These are phyloP conservation scores for Lomentospora prolificans DNA, from an alignment of 2,329 filamentous ascomycete genomes.

Conservation along the genomic window DNA sequence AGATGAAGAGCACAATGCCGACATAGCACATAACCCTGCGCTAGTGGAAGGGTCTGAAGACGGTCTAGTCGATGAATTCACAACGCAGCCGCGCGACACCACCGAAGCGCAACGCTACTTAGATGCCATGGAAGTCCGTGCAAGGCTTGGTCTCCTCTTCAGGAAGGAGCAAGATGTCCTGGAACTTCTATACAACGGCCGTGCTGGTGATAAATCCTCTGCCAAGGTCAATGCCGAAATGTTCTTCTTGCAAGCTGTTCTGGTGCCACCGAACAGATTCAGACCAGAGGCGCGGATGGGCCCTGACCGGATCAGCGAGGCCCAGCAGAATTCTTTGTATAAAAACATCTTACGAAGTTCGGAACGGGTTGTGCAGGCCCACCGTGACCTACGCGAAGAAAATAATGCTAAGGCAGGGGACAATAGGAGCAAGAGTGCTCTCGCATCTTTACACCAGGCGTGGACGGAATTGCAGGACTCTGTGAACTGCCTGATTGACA, in stretches of 20 bases:
- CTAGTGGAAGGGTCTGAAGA: slow-evolving; percentile 30
- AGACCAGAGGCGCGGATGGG: slow-evolving; percentile 79
- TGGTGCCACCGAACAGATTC: slow-evolving; percentile 88
- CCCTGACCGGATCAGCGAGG: slow-evolving; percentile 72
- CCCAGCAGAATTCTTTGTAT: slow-evolving; percentile 80
- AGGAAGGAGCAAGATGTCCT: slow-evolving; percentile 79
- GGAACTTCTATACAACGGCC: slow-evolving; percentile 73
- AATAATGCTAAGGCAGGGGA: slow-evolving; percentile 23
- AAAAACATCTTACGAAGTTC: slow-evolving; percentile 73
- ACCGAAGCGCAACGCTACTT: slow-evolving; percentile 59
- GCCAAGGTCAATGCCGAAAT: slow-evolving; percentile 65
- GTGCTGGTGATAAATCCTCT: slow-evolving; percentile 48
- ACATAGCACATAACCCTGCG: not conserved
- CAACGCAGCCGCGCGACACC: slow-evolving; percentile 13
- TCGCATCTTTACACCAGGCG: slow-evolving; percentile 68
- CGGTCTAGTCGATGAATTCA: slow-evolving; percentile 31
- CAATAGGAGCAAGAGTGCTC: slow-evolving; percentile 41
- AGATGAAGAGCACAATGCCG: slow-evolving; percentile 39
- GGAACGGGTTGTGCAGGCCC: slow-evolving; percentile 55
- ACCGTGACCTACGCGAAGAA: slow-evolving; percentile 37
- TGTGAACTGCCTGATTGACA: slow-evolving; percentile 89
- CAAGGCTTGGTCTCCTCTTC: slow-evolving; percentile 70
- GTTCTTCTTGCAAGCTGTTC: slow-evolving; percentile 81
- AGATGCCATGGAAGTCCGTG: slow-evolving; percentile 72
- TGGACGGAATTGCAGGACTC: slow-evolving; percentile 79